Percentiles rank a stretch among this genome's conserved stretches.
Conservation (phyloP, 768 basidiomycete species). For the Lactifluus pinguis region DNA sequence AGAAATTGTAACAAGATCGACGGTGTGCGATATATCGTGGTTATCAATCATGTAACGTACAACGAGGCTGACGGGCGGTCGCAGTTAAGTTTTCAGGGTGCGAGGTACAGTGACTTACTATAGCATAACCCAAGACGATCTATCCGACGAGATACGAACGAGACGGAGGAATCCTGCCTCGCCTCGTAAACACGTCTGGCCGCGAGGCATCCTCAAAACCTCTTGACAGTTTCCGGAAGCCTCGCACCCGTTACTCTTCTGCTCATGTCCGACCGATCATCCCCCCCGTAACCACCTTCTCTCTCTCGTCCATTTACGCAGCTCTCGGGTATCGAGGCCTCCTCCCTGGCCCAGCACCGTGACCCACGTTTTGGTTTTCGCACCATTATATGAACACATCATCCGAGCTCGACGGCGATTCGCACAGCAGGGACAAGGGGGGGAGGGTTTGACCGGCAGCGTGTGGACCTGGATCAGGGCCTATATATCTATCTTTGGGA, state of each 20-base stretch:
- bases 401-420: background rate
- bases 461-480: background rate
- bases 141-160: background rate
- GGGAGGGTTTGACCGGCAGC: background rate
- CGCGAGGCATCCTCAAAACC: background rate
- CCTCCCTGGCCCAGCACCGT: background rate
- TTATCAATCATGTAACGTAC: conserved; percentile 11
- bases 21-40: conserved; percentile 12
- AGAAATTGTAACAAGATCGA: conserved; percentile 16
- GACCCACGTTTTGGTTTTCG: background rate
- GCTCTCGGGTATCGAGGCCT: background rate
- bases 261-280: conserved; percentile 15
- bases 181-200: background rate
- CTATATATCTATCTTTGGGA: background rate
- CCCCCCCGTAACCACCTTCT: conserved; percentile 13
- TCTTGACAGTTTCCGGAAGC: background rate
- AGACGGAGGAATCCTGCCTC: background rate
- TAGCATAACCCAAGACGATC: background rate
- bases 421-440: background rate
- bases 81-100: conserved; percentile 10
- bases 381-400: background rate
- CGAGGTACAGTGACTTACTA: conserved; percentile 7
- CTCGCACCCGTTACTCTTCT: conserved; percentile 1
- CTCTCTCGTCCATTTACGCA: background rate
- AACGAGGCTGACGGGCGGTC: conserved; percentile 14